Conservation (phyloP, 2,329 filamentous ascomycete genomes). For the Cadophora gregata region DNA sequence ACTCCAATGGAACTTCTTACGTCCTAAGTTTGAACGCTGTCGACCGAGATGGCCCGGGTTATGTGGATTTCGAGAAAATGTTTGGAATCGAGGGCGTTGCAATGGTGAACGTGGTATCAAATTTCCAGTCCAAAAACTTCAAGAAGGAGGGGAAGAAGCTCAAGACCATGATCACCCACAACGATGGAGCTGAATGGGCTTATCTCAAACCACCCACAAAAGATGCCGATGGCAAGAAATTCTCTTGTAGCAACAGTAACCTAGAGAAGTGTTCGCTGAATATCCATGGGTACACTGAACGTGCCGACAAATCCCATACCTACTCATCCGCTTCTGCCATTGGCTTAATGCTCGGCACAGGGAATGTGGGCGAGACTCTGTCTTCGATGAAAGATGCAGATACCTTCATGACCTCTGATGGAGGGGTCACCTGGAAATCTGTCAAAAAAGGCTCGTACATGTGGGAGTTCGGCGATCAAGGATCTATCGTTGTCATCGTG, state of each 20-base stretch:
- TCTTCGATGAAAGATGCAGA: conserved; percentile 62
- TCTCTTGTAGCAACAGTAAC: conserved; percentile 68
- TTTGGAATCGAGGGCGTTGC: conserved; percentile 88
- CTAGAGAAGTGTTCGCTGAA: conserved; percentile 79
- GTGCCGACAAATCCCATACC: conserved; percentile 79
- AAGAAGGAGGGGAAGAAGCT: conserved; percentile 76
- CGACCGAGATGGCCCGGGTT: conserved; percentile 78
- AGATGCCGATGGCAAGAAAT: conserved; percentile 74
- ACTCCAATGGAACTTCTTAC: conserved; percentile 97
- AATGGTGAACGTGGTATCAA: conserved; percentile 84
- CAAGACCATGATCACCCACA: conserved; percentile 93
- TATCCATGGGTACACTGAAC: conserved; percentile 94
- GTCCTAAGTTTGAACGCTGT: conserved; percentile 82
- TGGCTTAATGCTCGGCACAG: conserved; percentile 87
- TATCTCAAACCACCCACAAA: conserved; percentile 74
- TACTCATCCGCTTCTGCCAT: conserved; percentile 89
- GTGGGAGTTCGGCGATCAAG: conserved; percentile 96
- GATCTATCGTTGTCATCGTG: conserved; percentile 89
- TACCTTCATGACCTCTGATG: conserved; percentile 90
- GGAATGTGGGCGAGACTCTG: conserved; percentile 77
- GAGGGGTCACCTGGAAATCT: conserved; percentile 85
- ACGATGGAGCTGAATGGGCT: conserved; percentile 89
- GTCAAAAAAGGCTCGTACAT: conserved; percentile 88
- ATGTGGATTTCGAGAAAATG: conserved; percentile 97
- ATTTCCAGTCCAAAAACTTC: conserved; percentile 61